Evolutionary conservation across 176 grass and related monocot genomes (phyloP), one percentile per base, ranked within the genome.

Genomic region (Alopecurus myosuroides): DNA sequence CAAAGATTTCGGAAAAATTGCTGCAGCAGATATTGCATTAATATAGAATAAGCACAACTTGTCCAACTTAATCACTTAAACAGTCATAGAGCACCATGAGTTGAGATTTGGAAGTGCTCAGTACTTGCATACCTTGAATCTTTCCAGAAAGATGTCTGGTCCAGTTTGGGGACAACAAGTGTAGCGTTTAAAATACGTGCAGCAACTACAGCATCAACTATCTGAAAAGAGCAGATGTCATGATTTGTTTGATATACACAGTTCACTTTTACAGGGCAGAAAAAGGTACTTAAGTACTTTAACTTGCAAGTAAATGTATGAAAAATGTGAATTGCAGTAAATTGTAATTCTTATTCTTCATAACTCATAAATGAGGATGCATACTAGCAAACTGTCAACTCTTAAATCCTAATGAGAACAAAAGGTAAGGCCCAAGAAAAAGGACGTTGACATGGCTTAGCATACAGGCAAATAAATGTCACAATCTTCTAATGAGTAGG

Each of bases 131-230:
- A 94, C 93, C 93, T 94, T 57, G 61, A 85, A 90, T 94, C 93
- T 63, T 86, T 85, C 93, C 93, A 94, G 83, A 92, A 94, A 80
- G 93, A 94, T 83, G 86, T 83, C 66, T 92, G 86, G 39, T 94
- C 93, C 26, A 94, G 45, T 29, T 65, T 86, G 45, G 93, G 93
- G 8, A 94, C 75, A 20, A 94, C 87, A 51, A 94, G 93, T 57
- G 93, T 92, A 37, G 89, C 87, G 42, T 92, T 92, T 67, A 94
- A 74, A 77, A 94, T 92, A 18, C 50, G 73, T 42, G 93, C 87
- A 65, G 87, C 90, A 30, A 94, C 82, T 66, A 94, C 90, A 83
- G 82, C 87, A 92, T 94, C 90, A 70, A 87, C 87, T 73, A 94
- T 94, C 93, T 94, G 87, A 79, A 84, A 60, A 84, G 9, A 75